Evolutionary conservation across 768 basidiomycete genomes (phyloP).

Genomic region (Xerocomus potaroensis): DNA sequence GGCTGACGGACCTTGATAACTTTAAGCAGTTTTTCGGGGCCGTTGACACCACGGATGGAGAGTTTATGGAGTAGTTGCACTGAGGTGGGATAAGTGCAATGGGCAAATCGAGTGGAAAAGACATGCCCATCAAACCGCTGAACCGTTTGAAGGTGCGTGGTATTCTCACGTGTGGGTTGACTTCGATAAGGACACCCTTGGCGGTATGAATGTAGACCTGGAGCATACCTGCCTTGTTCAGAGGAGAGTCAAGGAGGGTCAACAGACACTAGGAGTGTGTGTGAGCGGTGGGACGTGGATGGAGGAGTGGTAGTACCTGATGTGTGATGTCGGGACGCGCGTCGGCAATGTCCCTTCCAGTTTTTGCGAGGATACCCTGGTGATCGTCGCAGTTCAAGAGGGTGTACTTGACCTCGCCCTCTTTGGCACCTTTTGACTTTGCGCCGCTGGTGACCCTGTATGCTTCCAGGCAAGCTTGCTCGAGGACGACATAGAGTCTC

Average conservation of each 20-base stretch:
- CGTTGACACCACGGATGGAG: constrained; percentile 93
- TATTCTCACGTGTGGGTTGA: constrained; percentile 96
- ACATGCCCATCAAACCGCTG: constrained; percentile 93
- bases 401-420: constrained; percentile 89
- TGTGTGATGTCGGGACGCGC: constrained; percentile 99
- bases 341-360: constrained; percentile 96
- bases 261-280: constrained; percentile 76
- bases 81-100: constrained; percentile 32
- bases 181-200: constrained; percentile 93
- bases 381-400: constrained; percentile 98
- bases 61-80: constrained; percentile 97
- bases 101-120: neutral
- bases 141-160: constrained; percentile 99
- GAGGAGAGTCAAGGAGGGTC: constrained; percentile 92
- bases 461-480: constrained; percentile 93
- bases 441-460: constrained; percentile 73
- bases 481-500: constrained; percentile 83
- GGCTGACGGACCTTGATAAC: constrained; percentile 76
- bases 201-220: constrained; percentile 99
- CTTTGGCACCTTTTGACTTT: constrained; percentile 49
- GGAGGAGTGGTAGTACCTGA: constrained; percentile 56
- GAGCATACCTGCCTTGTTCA: constrained; percentile 94
- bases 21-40: constrained; percentile 93
- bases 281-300: constrained; percentile 1
- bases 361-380: constrained; percentile 97